phyloP scores from a whole-genome alignment of 176 grass and related monocot genomes.

The Carex scoparia region DNA sequence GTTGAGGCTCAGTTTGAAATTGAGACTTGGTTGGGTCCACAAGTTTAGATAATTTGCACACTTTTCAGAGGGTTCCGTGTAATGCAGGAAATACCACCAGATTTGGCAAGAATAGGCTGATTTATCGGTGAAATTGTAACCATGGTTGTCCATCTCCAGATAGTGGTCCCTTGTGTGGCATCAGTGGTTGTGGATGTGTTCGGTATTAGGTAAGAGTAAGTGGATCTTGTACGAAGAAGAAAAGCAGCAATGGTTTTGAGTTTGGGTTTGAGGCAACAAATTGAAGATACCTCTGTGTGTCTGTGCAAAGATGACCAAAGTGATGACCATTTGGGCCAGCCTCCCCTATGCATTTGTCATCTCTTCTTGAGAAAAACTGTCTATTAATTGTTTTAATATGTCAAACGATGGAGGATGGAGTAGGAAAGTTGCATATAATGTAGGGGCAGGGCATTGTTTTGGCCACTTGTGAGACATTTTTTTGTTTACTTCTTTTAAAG shows the following conservation, averaged over 20 bases:
- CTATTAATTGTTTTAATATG: not conserved
- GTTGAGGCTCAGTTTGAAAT: not conserved
- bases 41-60: not conserved
- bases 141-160: not conserved
- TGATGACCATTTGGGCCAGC: not conserved
- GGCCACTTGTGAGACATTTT: not conserved
- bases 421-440: not conserved
- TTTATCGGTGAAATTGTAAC: not conserved
- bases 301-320: not conserved
- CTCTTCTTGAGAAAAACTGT: not conserved
- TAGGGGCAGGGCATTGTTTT: not conserved
- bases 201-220: not conserved
- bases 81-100: not conserved
- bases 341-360: not conserved
- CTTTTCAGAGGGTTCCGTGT: not conserved
- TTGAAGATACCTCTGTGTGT: not conserved
- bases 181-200: too few species aligned
- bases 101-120: not conserved
- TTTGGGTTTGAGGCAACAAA: not conserved
- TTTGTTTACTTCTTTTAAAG: too few species aligned
- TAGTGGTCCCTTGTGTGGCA: not conserved
- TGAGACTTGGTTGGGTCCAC: not conserved
- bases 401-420: not conserved
- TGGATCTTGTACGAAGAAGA: not conserved
- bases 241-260: not conserved